Conservation (phyloP, 768 basidiomycete genomes). For the Mycena filopes region DNA sequence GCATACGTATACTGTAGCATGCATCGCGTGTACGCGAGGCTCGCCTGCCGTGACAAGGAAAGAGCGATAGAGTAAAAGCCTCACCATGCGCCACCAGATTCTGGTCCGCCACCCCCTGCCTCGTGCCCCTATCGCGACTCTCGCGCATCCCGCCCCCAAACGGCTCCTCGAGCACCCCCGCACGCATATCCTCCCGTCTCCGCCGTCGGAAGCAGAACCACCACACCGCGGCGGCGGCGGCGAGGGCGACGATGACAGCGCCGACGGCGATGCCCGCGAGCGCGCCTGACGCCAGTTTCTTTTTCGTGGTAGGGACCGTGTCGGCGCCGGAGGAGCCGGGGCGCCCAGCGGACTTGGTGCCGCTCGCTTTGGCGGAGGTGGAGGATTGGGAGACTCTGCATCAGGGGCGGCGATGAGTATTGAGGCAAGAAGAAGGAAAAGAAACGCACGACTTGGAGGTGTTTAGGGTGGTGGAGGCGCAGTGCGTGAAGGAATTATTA, state of each 20-base stretch:
- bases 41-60: background rate
- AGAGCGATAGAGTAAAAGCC: background rate
- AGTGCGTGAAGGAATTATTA: slow-evolving; percentile 35
- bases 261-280: slow-evolving; percentile 34
- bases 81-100: slow-evolving; percentile 17
- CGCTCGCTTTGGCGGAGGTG: slow-evolving; percentile 43
- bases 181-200: background rate
- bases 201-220: slow-evolving; percentile 15
- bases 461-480: slow-evolving; percentile 31
- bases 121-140: background rate
- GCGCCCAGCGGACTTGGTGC: no score
- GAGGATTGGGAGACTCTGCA: slow-evolving; percentile 49
- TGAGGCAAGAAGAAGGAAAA: slow-evolving; percentile 19
- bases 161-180: slow-evolving; percentile 6
- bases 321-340: background rate
- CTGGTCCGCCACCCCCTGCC: slow-evolving; percentile 6
- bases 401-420: slow-evolving; percentile 45
- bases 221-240: background rate
- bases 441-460: background rate
- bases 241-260: slow-evolving; percentile 9
- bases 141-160: background rate
- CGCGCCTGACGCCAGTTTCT: slow-evolving; percentile 17
- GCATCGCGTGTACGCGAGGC: background rate
- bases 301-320: background rate
- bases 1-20: no score